Percentiles rank a stretch among this genome's conserved stretches.
Evolutionary conservation across 1,284 basidiomycete genomes (phyloP).

Genomic region (Ganoderma leucocontextum): DNA sequence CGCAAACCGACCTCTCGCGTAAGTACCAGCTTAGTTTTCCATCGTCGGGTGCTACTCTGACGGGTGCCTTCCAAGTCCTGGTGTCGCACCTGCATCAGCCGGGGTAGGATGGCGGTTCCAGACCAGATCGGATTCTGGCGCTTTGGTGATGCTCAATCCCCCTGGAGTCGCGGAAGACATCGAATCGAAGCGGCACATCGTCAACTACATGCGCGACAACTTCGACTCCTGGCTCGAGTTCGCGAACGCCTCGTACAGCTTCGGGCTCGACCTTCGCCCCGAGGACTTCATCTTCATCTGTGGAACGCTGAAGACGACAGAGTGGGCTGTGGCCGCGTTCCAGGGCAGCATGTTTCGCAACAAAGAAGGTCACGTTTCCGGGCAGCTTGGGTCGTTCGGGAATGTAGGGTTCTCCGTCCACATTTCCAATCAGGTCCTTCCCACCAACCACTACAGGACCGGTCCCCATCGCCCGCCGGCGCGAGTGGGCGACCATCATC

Average conservation of each 20-base stretch:
- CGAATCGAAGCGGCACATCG: constrained; percentile 19
- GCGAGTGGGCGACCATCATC: background rate
- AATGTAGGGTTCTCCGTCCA: constrained; percentile 10
- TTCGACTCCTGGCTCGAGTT: constrained; percentile 35
- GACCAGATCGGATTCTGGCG: constrained; percentile 14
- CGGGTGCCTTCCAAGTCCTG: background rate
- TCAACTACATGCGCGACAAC: constrained; percentile 24
- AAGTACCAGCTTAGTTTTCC: too few species aligned
- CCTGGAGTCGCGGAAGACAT: constrained; percentile 7
- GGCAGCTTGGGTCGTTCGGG: constrained; percentile 8
- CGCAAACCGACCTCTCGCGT: background rate
- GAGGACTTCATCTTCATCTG: constrained; percentile 30
- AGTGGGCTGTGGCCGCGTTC: constrained; percentile 30
- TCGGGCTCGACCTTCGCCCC: constrained; percentile 15
- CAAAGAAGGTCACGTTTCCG: constrained; percentile 9
- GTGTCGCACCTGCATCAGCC: background rate
- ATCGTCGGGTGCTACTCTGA: too few species aligned
- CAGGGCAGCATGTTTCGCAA: background rate
- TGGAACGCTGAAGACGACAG: constrained; percentile 28
- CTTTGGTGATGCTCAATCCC: constrained; percentile 20
- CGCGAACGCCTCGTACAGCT: constrained; percentile 16
- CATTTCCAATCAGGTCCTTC: constrained; percentile 13
- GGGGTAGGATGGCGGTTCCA: constrained; percentile 13
- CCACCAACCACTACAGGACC: background rate
- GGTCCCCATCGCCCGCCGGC: background rate